phyloP scores from a whole-genome alignment of 176 grass and related monocot species.

The Cenchrus fungigraminus region DNA sequence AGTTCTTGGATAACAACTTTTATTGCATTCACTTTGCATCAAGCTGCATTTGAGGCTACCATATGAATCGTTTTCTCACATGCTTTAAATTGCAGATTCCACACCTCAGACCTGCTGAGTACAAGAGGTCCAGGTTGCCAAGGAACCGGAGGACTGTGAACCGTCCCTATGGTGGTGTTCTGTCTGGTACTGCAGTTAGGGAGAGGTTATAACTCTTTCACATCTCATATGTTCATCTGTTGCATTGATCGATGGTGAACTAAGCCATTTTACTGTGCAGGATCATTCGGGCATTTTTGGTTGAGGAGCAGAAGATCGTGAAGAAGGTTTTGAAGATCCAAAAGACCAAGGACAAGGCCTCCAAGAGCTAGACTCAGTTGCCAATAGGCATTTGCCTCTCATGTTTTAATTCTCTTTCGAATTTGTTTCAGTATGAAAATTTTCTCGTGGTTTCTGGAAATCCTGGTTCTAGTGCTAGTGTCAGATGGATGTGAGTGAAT shows the following conservation, averaged over 20 bases:
- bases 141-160: constrained; percentile 78
- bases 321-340: constrained; percentile 90
- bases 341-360: constrained; percentile 75
- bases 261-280: constrained; percentile 20
- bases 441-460: constrained; percentile 31
- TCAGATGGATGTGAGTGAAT: constrained; percentile 16
- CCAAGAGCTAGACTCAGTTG: constrained; percentile 56
- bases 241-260: neutral
- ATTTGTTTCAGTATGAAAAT: constrained; percentile 40
- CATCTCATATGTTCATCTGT: neutral
- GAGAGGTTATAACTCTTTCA: constrained; percentile 50
- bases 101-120: constrained; percentile 62
- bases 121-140: constrained; percentile 65
- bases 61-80: neutral
- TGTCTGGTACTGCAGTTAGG: constrained; percentile 71
- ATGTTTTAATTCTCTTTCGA: constrained; percentile 20
- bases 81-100: constrained; percentile 46
- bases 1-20: neutral
- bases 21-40: no score
- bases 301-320: constrained; percentile 88
- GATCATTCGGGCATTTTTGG: constrained; percentile 80
- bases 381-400: neutral
- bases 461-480: constrained; percentile 26
- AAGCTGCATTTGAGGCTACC: neutral
- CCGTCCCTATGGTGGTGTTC: constrained; percentile 78